Evolutionary conservation across 768 basidiomycete species (phyloP), one percentile per base, ranked within the genome.

Genomic region (Tephrocybe sp.): DNA sequence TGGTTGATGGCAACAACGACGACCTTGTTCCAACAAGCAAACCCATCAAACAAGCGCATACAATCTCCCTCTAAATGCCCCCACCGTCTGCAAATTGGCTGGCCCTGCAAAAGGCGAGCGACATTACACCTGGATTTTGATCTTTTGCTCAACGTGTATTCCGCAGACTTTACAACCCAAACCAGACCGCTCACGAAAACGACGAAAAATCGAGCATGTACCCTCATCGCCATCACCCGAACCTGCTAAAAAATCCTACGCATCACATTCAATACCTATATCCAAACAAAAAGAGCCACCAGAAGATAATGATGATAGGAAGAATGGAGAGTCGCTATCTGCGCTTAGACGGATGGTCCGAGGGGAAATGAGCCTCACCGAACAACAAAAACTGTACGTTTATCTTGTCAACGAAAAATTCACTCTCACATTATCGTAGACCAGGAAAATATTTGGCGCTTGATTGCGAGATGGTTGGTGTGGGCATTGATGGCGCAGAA

Each of bases 391-490:
- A 50, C 60, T 63, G 83, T 83, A 21, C 6, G 37, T 38, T 8
- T 6, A 19, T 19, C 16, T 19, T 19, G 16, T 3, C 11, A 5
- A 5, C 27, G 27, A 38, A 18, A 19, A 18, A 12, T 19, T 19
- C 12, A 56, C 33, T 21, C 40, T 22, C 45, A 57, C 55, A 47
- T 45, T 25, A 41, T 41, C 16, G n/a, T 46, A 83, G 84, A 40
- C 80, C 82, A 3, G 87, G 87, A 41, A 85, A 79, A 60, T 88
- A 88, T 54, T 69, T 97, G 36, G 83, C 92, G 0, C 71, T 99
- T 23, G 95, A 99, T 67, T 98, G 95, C 59, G 95, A 98, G 68
- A 97, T 98, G 93, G 94, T 98, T 10, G 94, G 94, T 4, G 79
- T 95, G n/a, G 93, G 93, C 1, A 75, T 82, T n/a, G 76, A 84